Percentiles rank a stretch among this genome's conserved stretches.
phyloP scores from a whole-genome alignment of 2,329 filamentous ascomycete species.

The Scedosporium boydii region DNA sequence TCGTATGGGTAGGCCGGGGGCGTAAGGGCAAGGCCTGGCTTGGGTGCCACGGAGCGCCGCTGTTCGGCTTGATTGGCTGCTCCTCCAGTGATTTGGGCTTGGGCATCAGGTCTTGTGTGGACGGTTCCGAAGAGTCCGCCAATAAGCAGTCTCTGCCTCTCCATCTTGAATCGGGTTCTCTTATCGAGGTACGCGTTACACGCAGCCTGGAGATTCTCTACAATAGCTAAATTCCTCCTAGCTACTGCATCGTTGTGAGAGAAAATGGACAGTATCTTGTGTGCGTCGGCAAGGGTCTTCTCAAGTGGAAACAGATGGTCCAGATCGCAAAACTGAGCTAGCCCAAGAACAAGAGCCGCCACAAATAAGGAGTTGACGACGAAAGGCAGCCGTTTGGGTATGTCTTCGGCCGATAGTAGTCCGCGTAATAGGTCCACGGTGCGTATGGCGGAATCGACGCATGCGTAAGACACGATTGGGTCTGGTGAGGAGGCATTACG shows the following conservation, averaged over 20 bases:
- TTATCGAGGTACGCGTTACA: constrained; percentile 15
- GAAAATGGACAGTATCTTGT: constrained; percentile 16
- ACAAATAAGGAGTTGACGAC: constrained; percentile 36
- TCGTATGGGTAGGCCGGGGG: not conserved
- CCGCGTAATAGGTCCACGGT: constrained; percentile 27
- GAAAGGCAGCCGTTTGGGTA: constrained; percentile 33
- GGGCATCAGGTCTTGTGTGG: constrained; percentile 2
- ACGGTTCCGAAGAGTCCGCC: constrained; percentile 16
- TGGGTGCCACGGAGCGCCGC: not conserved
- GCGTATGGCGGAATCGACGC: constrained; percentile 23
- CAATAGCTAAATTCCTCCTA: constrained; percentile 13
- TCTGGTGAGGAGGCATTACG: constrained; percentile 9
- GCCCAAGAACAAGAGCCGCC: constrained; percentile 31
- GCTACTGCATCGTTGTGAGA: constrained; percentile 15
- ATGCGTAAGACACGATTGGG: constrained; percentile 20
- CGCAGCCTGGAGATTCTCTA: constrained; percentile 14
- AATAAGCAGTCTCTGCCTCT: constrained; percentile 14
- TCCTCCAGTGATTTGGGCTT: too few species aligned
- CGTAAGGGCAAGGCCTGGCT: not conserved
- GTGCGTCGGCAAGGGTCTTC: constrained; percentile 15
- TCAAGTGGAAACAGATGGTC: constrained; percentile 23
- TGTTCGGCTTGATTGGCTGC: not conserved
- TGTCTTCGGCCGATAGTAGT: constrained; percentile 20
- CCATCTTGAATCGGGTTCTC: constrained; percentile 14
- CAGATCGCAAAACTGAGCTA: constrained; percentile 34